These are phyloP conservation scores for Chlamydomonas asymmetrica DNA, from an alignment of 139 green algal genomes.

Conservation along the genomic window DNA sequence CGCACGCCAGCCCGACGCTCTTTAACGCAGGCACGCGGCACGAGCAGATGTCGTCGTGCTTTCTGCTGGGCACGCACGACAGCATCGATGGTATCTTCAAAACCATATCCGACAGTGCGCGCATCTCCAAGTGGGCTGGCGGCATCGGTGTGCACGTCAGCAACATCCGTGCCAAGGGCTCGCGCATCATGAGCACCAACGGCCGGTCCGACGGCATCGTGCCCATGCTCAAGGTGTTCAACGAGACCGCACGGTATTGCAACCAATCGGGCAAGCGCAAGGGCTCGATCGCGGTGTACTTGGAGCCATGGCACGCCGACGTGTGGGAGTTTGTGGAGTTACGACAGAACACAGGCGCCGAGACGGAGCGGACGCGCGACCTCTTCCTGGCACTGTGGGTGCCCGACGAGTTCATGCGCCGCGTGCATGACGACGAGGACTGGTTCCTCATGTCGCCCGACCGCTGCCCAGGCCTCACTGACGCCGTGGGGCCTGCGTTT, in stretches of 20 bases:
- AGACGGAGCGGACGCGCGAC: constrained; percentile 61
- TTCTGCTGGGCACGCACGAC: constrained; percentile 31
- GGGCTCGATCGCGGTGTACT: constrained; percentile 49
- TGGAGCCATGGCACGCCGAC: constrained; percentile 73
- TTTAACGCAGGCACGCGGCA: constrained; percentile 45
- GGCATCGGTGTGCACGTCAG: constrained; percentile 41
- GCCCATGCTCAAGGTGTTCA: constrained; percentile 46
- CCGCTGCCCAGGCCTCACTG: constrained; percentile 45
- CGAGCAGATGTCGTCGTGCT: constrained; percentile 38
- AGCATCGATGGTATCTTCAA: constrained; percentile 50
- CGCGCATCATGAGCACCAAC: constrained; percentile 27
- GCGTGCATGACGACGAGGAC: constrained; percentile 42
- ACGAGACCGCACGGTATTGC: constrained; percentile 32
- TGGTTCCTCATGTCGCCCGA: constrained; percentile 77
- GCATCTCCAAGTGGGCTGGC: constrained; percentile 45
- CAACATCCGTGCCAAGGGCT: constrained; percentile 29
- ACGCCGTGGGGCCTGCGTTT: constrained; percentile 68
- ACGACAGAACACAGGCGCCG: constrained; percentile 69
- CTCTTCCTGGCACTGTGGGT: constrained; percentile 72
- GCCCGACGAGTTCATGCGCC: constrained; percentile 65
- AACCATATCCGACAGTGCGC: constrained; percentile 37
- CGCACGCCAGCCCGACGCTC: constrained; percentile 42
- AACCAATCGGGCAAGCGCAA: constrained; percentile 35
- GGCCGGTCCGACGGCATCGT: constrained; percentile 39
- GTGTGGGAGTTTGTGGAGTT: constrained; percentile 70